Percentiles rank a stretch among this genome's conserved stretches.
These are phyloP conservation scores for Phlebopus sp. DNA, from an alignment of 1,284 basidiomycete genomes.

Conservation along the genomic window DNA sequence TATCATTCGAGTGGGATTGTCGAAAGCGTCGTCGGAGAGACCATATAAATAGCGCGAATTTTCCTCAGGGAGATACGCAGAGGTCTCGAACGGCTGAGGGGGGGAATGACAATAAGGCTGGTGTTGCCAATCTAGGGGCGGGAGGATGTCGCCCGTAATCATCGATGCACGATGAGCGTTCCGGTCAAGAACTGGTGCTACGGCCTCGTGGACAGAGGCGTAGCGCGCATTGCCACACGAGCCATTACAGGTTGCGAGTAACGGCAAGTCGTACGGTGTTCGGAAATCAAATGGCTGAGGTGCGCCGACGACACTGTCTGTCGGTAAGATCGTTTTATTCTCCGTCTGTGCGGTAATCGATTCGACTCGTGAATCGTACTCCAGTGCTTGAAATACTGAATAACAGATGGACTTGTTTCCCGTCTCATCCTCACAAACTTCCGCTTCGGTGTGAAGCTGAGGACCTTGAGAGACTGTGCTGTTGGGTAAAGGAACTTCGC, in stretches of 20 bases:
- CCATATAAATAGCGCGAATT: background rate
- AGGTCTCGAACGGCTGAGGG: background rate
- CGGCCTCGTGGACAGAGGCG: slow-evolving; percentile 3
- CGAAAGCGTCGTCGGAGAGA: slow-evolving; percentile 6
- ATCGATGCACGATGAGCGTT: too few species aligned
- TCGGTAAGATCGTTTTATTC: slow-evolving; percentile 4
- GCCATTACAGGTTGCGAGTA: slow-evolving; percentile 7
- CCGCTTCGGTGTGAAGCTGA: background rate
- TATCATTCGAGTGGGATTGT: background rate
- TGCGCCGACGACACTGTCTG: slow-evolving; percentile 5
- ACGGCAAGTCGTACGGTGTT: slow-evolving; percentile 11
- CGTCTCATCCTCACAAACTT: too few species aligned
- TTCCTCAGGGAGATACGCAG: slow-evolving; percentile 2
- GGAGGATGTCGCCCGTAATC: background rate
- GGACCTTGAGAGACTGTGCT: background rate
- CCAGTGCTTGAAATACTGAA: slow-evolving; percentile 1
- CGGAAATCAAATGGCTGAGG: slow-evolving; percentile 9
- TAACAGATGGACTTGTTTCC: background rate
- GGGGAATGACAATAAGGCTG: slow-evolving; percentile 5
- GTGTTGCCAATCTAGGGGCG: background rate
- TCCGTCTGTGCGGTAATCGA: background rate
- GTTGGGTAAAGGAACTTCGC: background rate
- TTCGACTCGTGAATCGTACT: background rate
- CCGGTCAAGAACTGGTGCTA: background rate
- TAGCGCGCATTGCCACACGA: slow-evolving; percentile 10